Evolutionary conservation across 78 protist species (phyloP), one percentile per base, ranked within the genome.

Genomic region (Corallochytrium limacisporum): DNA sequence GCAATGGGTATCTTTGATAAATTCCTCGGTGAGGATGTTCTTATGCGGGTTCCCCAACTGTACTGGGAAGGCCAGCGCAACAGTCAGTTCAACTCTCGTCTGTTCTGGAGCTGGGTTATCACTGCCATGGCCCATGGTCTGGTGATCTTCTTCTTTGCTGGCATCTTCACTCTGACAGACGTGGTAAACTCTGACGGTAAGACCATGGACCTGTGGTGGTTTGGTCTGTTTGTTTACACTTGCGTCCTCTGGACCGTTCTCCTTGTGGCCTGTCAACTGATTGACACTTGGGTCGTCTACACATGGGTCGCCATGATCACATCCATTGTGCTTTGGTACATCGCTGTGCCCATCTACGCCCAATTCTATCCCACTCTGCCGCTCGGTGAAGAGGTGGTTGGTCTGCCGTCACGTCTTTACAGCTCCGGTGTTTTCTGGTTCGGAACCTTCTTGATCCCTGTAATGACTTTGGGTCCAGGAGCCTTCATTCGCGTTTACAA

Each of bases 1-100:
- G 46, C 66, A 39, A 35, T 80, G 47, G 87, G 86, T 42, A 18
- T 83, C 39, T 35, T 77, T 18, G 95, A 89, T 33, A 49, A 57
- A 36, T 70, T 72, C 59, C 33, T 86, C 29, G 3, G 38, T 2
- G 56, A 40, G 1, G 42, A 24, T 3, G 18, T 0, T 15, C 18
- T 62, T 13, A 4, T 13, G 37, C 3, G 2, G 5, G 0, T 7
- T 1, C 85, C 85, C n/a, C 56, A 24, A 33, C 36, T 77, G 20
- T 53, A 77, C 55, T 1, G 4, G 56, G 24, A 32, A 16, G 76
- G 69, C n/a, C 60, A 26, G 49, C 4, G 22, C n/a, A 65, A 47
- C 28, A 16, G 16, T 32, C 12, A 3, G 60, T 78, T 69, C 32
- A 78, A 56, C 56, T 8, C 24, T 13, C 15, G 33, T 7, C 44